These are phyloP conservation scores for Nakaseomyces sp. DNA, from an alignment of 1,139 yeast genomes.

Conservation along the genomic window DNA sequence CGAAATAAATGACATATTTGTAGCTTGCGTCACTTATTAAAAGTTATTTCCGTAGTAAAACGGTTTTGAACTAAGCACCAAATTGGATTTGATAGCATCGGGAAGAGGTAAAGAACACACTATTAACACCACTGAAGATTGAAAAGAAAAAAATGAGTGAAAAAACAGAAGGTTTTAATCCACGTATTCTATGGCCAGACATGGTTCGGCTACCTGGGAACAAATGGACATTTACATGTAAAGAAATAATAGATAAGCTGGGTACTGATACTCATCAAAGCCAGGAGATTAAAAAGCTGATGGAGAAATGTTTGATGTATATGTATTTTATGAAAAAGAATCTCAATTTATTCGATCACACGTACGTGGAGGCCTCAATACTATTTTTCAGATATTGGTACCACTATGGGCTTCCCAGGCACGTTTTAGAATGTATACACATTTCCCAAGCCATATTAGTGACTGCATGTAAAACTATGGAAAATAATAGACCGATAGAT, in stretches of 20 bases:
- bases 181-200: constrained; percentile 31
- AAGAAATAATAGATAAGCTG: constrained; percentile 26
- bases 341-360: constrained; percentile 29
- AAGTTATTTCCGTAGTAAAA: too few relatives aligned
- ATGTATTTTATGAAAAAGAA: constrained; percentile 30
- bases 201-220: constrained; percentile 27
- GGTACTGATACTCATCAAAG: constrained; percentile 20
- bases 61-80: too few relatives aligned
- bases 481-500: constrained; percentile 32
- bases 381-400: constrained; percentile 31
- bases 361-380: constrained; percentile 31
- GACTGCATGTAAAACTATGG: constrained; percentile 31
- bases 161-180: constrained; percentile 16
- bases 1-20: too few relatives aligned
- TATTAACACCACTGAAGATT: too few relatives aligned
- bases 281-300: constrained; percentile 23
- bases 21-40: too few relatives aligned
- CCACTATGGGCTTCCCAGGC: constrained; percentile 23
- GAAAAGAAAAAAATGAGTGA: background rate
- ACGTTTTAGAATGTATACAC: constrained; percentile 25
- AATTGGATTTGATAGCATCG: too few relatives aligned
- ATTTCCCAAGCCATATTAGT: constrained; percentile 30
- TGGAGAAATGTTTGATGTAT: constrained; percentile 30
- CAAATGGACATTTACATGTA: constrained; percentile 26
- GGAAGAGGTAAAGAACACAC: too few relatives aligned